Percentiles rank a stretch among this genome's conserved stretches.
phyloP scores from a whole-genome alignment of 2,329 filamentous ascomycete species.

The Penicillium sp. region DNA sequence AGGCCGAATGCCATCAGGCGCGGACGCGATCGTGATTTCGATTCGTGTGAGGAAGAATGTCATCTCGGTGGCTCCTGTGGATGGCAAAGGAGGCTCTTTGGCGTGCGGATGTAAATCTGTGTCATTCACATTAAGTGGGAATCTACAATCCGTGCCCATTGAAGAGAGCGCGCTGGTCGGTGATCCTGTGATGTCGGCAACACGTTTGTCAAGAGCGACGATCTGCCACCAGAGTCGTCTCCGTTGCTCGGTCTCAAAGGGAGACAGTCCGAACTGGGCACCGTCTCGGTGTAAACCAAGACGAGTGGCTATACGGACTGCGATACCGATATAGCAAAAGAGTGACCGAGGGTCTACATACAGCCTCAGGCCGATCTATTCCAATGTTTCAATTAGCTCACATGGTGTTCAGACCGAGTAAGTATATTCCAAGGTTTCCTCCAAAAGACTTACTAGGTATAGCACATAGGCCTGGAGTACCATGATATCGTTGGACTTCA shows the following conservation, averaged over 20 bases:
- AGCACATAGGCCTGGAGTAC: conserved; percentile 54
- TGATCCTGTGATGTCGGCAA: conserved; percentile 64
- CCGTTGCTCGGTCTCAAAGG: conserved; percentile 66
- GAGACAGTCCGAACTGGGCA: conserved; percentile 43
- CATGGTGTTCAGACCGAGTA: not conserved
- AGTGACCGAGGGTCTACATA: conserved; percentile 53
- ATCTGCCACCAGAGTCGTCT: conserved; percentile 71
- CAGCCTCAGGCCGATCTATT: conserved; percentile 5
- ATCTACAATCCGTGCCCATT: conserved; percentile 12
- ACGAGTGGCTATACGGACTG: conserved; percentile 59
- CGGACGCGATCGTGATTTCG: conserved; percentile 11
- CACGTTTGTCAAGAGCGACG: conserved; percentile 65
- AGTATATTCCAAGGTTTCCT: no score
- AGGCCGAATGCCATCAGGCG: conserved; percentile 4
- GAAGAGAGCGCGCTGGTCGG: conserved; percentile 28
- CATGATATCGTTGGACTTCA: conserved; percentile 36
- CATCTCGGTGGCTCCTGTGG: conserved; percentile 41
- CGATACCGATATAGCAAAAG: conserved; percentile 52
- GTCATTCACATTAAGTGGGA: conserved; percentile 25
- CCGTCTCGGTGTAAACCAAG: conserved; percentile 67
- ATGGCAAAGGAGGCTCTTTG: conserved; percentile 28
- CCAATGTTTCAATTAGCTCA: no score
- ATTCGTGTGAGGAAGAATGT: conserved; percentile 40
- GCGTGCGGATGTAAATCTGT: conserved; percentile 34
- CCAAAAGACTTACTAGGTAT: conserved; percentile 48